Percentiles rank a stretch among this genome's conserved stretches.
These are phyloP conservation scores for Coccomyxa sp. DNA, from an alignment of 139 green algal species.

Conservation along the genomic window DNA sequence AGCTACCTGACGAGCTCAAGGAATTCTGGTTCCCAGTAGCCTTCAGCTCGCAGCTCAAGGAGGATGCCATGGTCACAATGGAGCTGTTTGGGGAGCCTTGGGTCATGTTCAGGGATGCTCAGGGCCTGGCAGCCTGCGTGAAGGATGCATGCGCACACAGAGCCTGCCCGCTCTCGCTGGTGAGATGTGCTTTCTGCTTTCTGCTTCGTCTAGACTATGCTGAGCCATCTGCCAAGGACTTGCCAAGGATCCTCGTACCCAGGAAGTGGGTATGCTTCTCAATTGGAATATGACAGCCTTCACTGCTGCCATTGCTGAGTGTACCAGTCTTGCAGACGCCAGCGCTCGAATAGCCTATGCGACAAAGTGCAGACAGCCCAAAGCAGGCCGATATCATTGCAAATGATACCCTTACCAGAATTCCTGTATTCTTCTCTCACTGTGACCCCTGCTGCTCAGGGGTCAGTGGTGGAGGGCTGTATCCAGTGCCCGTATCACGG, in stretches of 20 bases:
- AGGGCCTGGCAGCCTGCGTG: slow-evolving; percentile 66
- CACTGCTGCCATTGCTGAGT: too few species aligned
- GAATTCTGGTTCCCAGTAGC: slow-evolving; percentile 72
- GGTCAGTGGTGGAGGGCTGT: slow-evolving; percentile 41
- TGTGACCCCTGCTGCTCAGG: slow-evolving; percentile 18
- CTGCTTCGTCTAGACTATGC: not conserved
- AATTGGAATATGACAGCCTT: not conserved
- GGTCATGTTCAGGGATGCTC: slow-evolving; percentile 85
- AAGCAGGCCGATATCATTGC: too few species aligned
- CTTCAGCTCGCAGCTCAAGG: slow-evolving; percentile 47
- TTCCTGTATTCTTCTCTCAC: too few species aligned
- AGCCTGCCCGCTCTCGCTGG: slow-evolving; percentile 88
- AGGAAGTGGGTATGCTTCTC: not conserved
- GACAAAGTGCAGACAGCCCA: too few species aligned
- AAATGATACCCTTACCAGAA: too few species aligned
- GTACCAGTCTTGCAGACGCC: too few species aligned
- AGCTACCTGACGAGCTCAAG: slow-evolving; percentile 48
- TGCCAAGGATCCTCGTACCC: not conserved
- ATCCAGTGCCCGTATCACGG: slow-evolving; percentile 91
- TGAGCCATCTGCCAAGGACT: not conserved
- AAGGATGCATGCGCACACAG: slow-evolving; percentile 92
- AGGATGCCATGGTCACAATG: slow-evolving; percentile 67
- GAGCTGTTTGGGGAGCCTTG: slow-evolving; percentile 94
- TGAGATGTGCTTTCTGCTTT: slow-evolving; percentile 22
- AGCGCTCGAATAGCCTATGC: too few species aligned